These are phyloP conservation scores for Xylaria curta DNA, from an alignment of 495 filamentous ascomycete genomes.

Conservation along the genomic window DNA sequence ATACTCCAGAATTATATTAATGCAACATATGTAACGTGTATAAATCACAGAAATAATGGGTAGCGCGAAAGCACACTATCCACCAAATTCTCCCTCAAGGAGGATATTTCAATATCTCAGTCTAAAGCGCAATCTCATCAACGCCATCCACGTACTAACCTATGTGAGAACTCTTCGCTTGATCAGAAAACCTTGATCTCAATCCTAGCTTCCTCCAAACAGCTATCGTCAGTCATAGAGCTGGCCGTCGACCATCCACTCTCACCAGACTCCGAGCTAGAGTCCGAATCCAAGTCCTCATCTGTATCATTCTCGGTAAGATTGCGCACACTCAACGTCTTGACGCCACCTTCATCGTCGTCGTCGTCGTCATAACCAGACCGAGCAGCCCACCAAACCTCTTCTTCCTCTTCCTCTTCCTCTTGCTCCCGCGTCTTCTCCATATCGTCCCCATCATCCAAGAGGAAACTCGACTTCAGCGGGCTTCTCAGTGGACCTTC, in stretches of 20 bases:
- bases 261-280: background rate
- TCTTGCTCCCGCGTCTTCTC: slow-evolving; percentile 15
- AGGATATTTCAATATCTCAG: background rate
- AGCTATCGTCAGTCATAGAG: slow-evolving; percentile 8
- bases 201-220: background rate
- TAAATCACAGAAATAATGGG: background rate
- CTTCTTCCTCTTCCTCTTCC: background rate
- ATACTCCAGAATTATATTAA: background rate
- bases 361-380: background rate
- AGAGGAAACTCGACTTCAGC: slow-evolving; percentile 30
- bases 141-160: background rate
- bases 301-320: background rate
- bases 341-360: slow-evolving; percentile 12
- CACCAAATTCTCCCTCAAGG: slow-evolving; percentile 1
- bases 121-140: background rate
- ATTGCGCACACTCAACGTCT: slow-evolving; percentile 27
- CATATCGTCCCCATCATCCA: slow-evolving; percentile 28
- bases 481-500: slow-evolving; percentile 30
- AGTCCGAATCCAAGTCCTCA: slow-evolving; percentile 25
- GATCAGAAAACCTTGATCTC: background rate
- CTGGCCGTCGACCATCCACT: slow-evolving; percentile 18
- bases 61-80: background rate
- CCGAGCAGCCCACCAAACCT: background rate
- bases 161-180: background rate
- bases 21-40: background rate